Base-by-base conservation (phyloP, 129 eudicot genomes). In the Pulicaria dysenterica region DNA sequence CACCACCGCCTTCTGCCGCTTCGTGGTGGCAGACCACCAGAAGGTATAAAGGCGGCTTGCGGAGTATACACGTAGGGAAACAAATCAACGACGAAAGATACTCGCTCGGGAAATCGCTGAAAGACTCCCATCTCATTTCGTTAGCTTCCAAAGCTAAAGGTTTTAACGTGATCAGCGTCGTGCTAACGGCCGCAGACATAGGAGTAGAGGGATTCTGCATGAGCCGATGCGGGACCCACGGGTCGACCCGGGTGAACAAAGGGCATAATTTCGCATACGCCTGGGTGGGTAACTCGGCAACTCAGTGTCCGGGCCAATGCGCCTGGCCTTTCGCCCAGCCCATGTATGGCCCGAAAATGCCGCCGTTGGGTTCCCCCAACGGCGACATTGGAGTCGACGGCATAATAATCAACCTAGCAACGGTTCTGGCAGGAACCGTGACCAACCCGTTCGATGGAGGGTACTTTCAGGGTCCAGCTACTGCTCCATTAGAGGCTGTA, bases 291-390 rank as follows among this genome's bases (percentile, higher is more conserved):
- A 88, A 91, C 84, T 76, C 97, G 38, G 96, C 60, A 53, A 86
- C 75, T 7, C 89, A 84, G 72, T 91, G 97, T 53, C 96, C 97
- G 15, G 97, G 96, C 69, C 83, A 82, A 66, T 91, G 97, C 58
- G 95, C 97, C 0, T 91, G 97, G 97, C 97, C 97, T 3, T 91
- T 88, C 48, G 84, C 80, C 16, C 85, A 88, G 58, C 97, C 92
- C 16, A 42, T 84, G 14, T 83, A 58, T 63, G 97, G 97, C 10
- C 95, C 97, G 10, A 87, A 91, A 61, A 67, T 69, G 11, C 80
- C 96, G 8, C 81, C 97, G 46, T 42, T 91, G 42, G 84, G 82
- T 31, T 83, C 96, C 3, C 96, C 97, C 1, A 84, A 91, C 78
- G 87, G 84, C 4, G 93, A 91, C 76, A 82, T 82, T 15, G 97